phyloP scores from a whole-genome alignment of 208 protist genomes.

The Acanthamoeba castellanii region DNA sequence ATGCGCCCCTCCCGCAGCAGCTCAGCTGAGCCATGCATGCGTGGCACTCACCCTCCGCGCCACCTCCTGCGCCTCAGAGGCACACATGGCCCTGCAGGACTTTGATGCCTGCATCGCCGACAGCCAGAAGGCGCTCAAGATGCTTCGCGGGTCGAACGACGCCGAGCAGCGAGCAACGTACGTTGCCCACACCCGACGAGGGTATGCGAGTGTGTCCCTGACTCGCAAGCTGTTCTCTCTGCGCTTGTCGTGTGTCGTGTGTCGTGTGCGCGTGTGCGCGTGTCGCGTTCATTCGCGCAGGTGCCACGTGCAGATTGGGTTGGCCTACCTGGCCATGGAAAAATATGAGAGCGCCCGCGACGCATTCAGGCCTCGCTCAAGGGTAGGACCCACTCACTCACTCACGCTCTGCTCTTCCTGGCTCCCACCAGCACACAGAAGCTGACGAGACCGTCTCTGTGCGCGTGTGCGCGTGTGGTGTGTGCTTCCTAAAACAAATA shows the following conservation, averaged over 20 bases:
- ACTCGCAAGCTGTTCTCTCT: no score
- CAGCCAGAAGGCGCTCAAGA: conserved; percentile 29
- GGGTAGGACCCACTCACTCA: not conserved
- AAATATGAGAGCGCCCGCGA: conserved; percentile 68
- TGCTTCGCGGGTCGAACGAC: conserved; percentile 34
- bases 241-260: not conserved
- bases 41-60: not conserved
- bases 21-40: no score
- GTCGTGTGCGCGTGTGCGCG: no score
- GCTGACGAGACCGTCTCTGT: no score
- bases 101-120: conserved; percentile 55
- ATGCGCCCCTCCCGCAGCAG: not conserved
- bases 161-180: conserved; percentile 58
- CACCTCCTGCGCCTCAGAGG: not conserved
- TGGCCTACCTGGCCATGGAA: conserved; percentile 62
- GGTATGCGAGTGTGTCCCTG: no score
- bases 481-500: no score
- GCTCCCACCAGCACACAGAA: no score
- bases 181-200: no score
- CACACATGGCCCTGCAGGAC: conserved; percentile 27
- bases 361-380: conserved; percentile 66
- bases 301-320: conserved; percentile 62
- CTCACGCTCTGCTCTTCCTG: no score
- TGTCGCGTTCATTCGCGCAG: conserved; percentile 23
- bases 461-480: not conserved